Conservation (phyloP, 176 grass and related monocot genomes). For the Bromus sterilis region DNA sequence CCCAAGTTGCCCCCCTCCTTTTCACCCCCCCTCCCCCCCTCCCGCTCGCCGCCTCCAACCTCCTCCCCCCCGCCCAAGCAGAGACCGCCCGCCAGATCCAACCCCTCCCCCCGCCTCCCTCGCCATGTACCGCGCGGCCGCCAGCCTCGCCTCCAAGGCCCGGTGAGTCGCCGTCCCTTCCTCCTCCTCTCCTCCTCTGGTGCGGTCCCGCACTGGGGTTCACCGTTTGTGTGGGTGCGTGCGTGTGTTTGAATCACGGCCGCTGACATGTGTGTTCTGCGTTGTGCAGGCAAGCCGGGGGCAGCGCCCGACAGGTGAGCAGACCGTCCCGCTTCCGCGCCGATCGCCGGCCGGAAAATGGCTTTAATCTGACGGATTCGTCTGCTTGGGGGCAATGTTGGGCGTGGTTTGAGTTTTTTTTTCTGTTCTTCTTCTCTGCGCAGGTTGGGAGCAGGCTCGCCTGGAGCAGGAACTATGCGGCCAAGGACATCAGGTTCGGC, state of each 20-base stretch:
- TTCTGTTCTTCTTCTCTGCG: neutral
- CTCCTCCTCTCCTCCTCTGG: neutral
- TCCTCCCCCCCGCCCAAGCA: neutral
- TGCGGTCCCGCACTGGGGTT: neutral
- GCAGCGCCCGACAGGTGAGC: slow-evolving; percentile 47
- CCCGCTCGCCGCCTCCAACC: slow-evolving; percentile 1
- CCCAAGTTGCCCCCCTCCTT: neutral
- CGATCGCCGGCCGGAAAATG: neutral
- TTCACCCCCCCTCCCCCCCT: neutral
- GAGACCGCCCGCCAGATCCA: neutral
- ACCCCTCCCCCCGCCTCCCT: neutral
- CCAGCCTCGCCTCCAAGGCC: slow-evolving; percentile 56
- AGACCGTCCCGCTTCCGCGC: neutral
- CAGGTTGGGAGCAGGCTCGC: slow-evolving; percentile 72
- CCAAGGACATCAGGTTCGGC: slow-evolving; percentile 91
- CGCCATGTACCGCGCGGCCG: slow-evolving; percentile 65
- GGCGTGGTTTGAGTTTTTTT: neutral
- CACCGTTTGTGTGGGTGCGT: neutral
- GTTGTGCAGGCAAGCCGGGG: slow-evolving; percentile 48
- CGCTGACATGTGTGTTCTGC: slow-evolving; percentile 16
- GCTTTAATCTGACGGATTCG: neutral
- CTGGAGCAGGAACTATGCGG: slow-evolving; percentile 87
- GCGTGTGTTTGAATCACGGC: neutral
- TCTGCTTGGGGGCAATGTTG: neutral
- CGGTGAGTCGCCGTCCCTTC: slow-evolving; percentile 25